phyloP scores from a whole-genome alignment of 2,329 filamentous ascomycete genomes.

The Dothideomycetes sp. region DNA sequence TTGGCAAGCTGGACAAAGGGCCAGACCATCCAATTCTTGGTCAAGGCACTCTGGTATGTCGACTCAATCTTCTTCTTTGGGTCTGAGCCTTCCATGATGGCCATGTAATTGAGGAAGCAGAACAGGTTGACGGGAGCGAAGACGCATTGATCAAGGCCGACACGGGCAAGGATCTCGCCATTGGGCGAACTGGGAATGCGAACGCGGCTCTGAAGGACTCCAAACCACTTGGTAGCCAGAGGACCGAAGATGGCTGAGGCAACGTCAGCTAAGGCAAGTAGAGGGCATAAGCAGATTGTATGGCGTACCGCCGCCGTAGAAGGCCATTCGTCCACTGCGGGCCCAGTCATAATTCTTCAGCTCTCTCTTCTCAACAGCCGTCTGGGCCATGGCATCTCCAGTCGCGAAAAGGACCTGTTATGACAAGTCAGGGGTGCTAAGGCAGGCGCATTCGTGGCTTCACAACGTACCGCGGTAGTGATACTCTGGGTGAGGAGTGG shows the following conservation, averaged over 20 bases:
- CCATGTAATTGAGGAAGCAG: conserved; percentile 75
- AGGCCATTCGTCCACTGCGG: conserved; percentile 66
- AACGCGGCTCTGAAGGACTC: conserved; percentile 62
- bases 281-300: conserved; percentile 11
- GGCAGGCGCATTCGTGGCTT: conserved; percentile 4
- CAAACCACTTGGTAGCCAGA: conserved; percentile 77
- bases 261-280: conserved; percentile 5
- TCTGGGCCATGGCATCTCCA: conserved; percentile 84
- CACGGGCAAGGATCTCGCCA: conserved; percentile 63
- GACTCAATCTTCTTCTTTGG: conserved; percentile 59
- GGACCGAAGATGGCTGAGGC: conserved; percentile 68
- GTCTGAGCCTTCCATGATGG: conserved; percentile 35
- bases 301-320: conserved; percentile 61
- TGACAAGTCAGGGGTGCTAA: not conserved
- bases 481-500: conserved; percentile 84
- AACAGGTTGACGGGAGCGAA: conserved; percentile 80
- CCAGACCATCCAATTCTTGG: conserved; percentile 83
- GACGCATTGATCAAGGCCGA: conserved; percentile 66
- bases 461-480: conserved; percentile 57
- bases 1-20: conserved; percentile 75
- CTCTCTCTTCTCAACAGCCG: conserved; percentile 74
- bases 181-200: conserved; percentile 50
- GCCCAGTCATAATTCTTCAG: conserved; percentile 58
- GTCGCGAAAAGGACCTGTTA: conserved; percentile 72
- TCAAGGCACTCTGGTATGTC: conserved; percentile 61